Evolutionary conservation across 2,329 filamentous ascomycete genomes (phyloP).

Genomic region (Ophiostoma himal-ulmi): DNA sequence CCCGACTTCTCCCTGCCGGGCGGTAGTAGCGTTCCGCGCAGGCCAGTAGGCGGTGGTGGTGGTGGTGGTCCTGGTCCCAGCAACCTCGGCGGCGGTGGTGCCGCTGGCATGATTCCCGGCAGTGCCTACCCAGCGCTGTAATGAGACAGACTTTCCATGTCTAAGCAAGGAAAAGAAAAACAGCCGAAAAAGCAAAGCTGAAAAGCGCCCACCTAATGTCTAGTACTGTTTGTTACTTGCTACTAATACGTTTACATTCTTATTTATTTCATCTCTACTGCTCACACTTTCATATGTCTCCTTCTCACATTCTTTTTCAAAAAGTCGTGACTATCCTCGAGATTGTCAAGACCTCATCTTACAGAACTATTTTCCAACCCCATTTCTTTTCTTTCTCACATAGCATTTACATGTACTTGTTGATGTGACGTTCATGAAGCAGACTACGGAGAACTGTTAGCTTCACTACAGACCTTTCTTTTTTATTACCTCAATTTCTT

Average conservation of each 20-base stretch:
- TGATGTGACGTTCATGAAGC: background rate
- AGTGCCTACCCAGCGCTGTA: slow-evolving; percentile 45
- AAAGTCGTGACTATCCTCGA: background rate
- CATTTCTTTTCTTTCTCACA: slow-evolving; percentile 9
- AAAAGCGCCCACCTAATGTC: slow-evolving; percentile 8
- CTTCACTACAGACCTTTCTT: background rate
- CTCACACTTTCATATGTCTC: background rate
- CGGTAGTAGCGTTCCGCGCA: slow-evolving; percentile 32
- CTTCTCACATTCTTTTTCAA: slow-evolving; percentile 1
- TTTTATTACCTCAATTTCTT: background rate
- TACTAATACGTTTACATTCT: background rate
- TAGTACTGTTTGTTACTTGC: slow-evolving; percentile 4
- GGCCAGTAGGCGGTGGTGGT: slow-evolving; percentile 20
- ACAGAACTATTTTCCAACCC: background rate
- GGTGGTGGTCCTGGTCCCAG: slow-evolving; percentile 14
- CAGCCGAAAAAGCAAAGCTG: background rate
- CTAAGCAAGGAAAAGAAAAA: background rate
- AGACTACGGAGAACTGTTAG: background rate
- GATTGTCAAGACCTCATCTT: background rate
- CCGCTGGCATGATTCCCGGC: slow-evolving; percentile 46
- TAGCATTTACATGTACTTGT: background rate
- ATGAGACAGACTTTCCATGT: background rate
- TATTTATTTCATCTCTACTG: background rate
- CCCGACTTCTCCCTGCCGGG: slow-evolving; percentile 72
- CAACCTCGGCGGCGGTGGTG: slow-evolving; percentile 30